Conservation (phyloP, 768 basidiomycete species). For the Russula ochroleuca region DNA sequence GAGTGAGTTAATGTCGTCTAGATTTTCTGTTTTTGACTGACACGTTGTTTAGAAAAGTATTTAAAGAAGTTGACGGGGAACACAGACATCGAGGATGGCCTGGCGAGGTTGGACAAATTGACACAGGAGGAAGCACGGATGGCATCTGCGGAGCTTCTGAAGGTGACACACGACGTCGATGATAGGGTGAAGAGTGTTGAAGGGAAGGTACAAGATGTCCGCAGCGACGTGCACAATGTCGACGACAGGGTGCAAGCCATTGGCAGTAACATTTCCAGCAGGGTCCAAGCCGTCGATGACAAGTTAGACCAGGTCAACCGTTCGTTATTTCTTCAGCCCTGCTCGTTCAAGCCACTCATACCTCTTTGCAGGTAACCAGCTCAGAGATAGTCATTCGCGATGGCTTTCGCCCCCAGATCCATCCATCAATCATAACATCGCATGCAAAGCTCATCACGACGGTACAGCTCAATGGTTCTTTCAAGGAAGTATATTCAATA, state of each 20-base stretch:
- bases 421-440: neutral
- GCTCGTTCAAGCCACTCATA: no score
- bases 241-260: neutral
- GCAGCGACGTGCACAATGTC: neutral
- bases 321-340: neutral
- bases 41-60: neutral
- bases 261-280: neutral
- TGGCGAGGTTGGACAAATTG: neutral
- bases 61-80: neutral
- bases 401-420: slow-evolving; percentile 36
- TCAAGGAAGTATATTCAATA: neutral
- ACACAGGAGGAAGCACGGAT: neutral
- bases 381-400: neutral
- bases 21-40: neutral
- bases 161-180: neutral
- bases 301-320: neutral
- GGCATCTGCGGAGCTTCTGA: neutral
- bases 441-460: neutral
- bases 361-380: neutral
- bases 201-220: neutral
- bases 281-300: neutral
- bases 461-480: neutral
- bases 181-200: neutral
- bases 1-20: neutral
- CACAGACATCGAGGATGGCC: neutral